These are phyloP conservation scores for Syncephalastrum racemosum DNA, from an alignment of 371 early-diverging fungal species.

Conservation along the genomic window DNA sequence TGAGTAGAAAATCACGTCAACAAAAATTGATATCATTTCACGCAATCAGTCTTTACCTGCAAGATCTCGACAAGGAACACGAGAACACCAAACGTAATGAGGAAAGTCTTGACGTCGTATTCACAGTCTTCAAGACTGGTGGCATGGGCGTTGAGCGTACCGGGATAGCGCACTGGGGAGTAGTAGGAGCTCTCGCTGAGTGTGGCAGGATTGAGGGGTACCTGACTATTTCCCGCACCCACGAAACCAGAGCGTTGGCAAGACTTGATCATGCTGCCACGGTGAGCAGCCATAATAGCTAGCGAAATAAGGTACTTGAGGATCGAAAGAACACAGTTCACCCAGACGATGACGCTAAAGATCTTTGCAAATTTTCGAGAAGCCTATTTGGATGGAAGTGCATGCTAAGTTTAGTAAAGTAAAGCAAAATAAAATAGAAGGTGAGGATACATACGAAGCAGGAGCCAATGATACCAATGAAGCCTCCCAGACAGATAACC, in stretches of 20 bases:
- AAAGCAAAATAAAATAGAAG: neutral
- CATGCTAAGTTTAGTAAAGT: too few species aligned
- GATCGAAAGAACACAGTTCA: constrained; percentile 38
- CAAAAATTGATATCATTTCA: neutral
- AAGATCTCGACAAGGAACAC: constrained; percentile 34
- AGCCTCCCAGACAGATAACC: constrained; percentile 38
- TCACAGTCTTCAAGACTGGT: constrained; percentile 31
- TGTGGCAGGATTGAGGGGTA: constrained; percentile 23
- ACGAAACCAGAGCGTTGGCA: constrained; percentile 45
- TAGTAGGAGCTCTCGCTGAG: constrained; percentile 37
- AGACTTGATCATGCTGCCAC: constrained; percentile 36
- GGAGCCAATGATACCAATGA: constrained; percentile 46
- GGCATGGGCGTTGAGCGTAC: constrained; percentile 37
- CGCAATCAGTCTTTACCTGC: constrained; percentile 30
- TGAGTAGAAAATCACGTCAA: neutral
- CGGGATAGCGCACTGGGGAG: constrained; percentile 44
- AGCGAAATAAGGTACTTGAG: constrained; percentile 42
- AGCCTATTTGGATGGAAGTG: constrained; percentile 22
- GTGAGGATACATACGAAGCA: constrained; percentile 34
- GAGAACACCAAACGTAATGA: constrained; percentile 38
- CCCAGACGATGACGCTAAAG: constrained; percentile 48
- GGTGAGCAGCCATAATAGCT: constrained; percentile 32
- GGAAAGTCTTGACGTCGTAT: constrained; percentile 23
- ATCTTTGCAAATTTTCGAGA: constrained; percentile 41
- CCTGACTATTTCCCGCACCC: constrained; percentile 37